Conservation (phyloP, 1,284 basidiomycete species). For the Puccinia coronata region DNA sequence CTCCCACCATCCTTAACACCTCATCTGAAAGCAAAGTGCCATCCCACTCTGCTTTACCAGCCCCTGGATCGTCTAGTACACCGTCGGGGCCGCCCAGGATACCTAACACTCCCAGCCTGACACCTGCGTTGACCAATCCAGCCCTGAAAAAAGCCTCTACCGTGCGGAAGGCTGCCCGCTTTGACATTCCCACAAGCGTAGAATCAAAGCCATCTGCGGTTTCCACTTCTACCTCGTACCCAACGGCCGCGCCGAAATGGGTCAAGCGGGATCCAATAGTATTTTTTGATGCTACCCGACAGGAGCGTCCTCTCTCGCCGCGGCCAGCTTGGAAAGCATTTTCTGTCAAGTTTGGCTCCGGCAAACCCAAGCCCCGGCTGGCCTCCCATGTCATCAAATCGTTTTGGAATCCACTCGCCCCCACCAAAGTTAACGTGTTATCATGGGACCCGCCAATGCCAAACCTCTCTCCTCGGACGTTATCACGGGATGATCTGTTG, state of each 20-base stretch:
- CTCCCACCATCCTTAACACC: background rate
- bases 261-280: slow-evolving; percentile 45
- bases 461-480: slow-evolving; percentile 34
- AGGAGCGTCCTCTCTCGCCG: slow-evolving; percentile 30
- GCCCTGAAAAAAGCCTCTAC: slow-evolving; percentile 22
- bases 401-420: slow-evolving; percentile 45
- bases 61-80: background rate
- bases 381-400: slow-evolving; percentile 39
- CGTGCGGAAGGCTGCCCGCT: slow-evolving; percentile 43
- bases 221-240: background rate
- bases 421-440: slow-evolving; percentile 34
- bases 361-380: slow-evolving; percentile 24
- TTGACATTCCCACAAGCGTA: slow-evolving; percentile 26
- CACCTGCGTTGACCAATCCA: slow-evolving; percentile 41
- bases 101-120: slow-evolving; percentile 10
- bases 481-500: slow-evolving; percentile 48
- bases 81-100: slow-evolving; percentile 16
- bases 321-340: slow-evolving; percentile 48
- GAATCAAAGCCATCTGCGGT: slow-evolving; percentile 2
- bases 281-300: slow-evolving; percentile 36
- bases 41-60: background rate
- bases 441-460: slow-evolving; percentile 45
- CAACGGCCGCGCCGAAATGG: background rate
- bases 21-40: slow-evolving; percentile 18
- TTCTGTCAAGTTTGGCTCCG: slow-evolving; percentile 31